phyloP scores from a whole-genome alignment of 306 rosid species.

The Cyamopsis tetragonoloba region DNA sequence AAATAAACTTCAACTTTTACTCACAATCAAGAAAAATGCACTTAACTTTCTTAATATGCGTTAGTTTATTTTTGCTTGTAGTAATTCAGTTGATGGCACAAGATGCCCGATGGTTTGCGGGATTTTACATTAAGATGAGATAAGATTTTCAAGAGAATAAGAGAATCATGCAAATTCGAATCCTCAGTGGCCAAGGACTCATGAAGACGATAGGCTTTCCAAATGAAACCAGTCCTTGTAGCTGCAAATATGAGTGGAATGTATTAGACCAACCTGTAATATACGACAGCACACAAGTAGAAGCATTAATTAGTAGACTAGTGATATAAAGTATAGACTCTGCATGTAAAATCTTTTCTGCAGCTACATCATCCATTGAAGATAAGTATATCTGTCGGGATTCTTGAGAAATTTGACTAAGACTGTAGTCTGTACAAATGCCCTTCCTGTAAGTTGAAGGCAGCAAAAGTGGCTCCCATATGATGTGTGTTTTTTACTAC shows the following conservation, averaged over 20 bases:
- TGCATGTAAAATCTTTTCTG: slow-evolving; percentile 91
- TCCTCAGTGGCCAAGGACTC: slow-evolving; percentile 48
- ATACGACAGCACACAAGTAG: slow-evolving; percentile 7
- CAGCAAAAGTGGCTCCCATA: slow-evolving; percentile 92
- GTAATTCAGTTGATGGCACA: not conserved
- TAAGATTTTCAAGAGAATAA: slow-evolving; percentile 44
- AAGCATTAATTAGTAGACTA: not conserved
- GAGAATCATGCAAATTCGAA: slow-evolving; percentile 49
- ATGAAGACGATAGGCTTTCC: slow-evolving; percentile 58
- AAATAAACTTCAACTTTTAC: too few species aligned
- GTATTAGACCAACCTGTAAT: slow-evolving; percentile 28
- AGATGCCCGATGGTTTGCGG: slow-evolving; percentile 87
- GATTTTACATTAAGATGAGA: slow-evolving; percentile 74
- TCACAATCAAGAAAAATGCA: too few species aligned
- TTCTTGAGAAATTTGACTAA: slow-evolving; percentile 81
- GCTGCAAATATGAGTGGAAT: slow-evolving; percentile 42
- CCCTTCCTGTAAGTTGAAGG: slow-evolving; percentile 77
- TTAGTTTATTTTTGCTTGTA: too few species aligned
- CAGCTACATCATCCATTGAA: slow-evolving; percentile 95
- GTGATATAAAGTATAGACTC: not conserved
- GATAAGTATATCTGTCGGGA: slow-evolving; percentile 65
- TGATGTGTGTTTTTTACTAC: slow-evolving; percentile 77
- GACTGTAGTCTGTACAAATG: slow-evolving; percentile 71
- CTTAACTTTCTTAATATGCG: too few species aligned
- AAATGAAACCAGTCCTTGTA: slow-evolving; percentile 69